These are phyloP conservation scores for Triticum urartu DNA, from an alignment of 176 grass and related monocot genomes.

Conservation along the genomic window DNA sequence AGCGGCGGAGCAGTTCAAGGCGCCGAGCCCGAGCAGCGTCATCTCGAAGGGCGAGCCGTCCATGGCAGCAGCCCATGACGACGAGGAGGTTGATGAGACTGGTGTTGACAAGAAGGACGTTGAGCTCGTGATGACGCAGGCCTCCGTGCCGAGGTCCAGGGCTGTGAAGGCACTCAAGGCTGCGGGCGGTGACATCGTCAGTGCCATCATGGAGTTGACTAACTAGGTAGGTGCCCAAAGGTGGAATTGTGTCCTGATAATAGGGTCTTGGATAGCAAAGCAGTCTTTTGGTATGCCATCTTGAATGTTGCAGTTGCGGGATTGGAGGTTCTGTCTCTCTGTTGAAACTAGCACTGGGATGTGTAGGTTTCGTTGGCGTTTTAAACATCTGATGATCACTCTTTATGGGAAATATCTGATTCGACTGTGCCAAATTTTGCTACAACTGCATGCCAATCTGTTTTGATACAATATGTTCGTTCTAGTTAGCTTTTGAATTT, in stretches of 20 bases:
- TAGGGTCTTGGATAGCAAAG: neutral
- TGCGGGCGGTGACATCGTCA: conserved; percentile 25
- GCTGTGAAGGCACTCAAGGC: conserved; percentile 37
- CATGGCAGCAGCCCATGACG: conserved; percentile 8
- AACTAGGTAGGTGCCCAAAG: neutral
- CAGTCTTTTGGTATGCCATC: neutral
- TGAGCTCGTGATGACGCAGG: conserved; percentile 37
- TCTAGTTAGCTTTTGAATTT: no score
- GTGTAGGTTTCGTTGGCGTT: neutral
- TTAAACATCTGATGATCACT: neutral
- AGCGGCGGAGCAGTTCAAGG: conserved; percentile 29
- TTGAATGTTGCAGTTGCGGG: neutral
- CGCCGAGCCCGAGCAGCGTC: neutral
- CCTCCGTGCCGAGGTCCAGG: conserved; percentile 28
- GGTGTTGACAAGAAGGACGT: conserved; percentile 37
- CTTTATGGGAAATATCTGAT: neutral
- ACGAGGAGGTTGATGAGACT: conserved; percentile 23
- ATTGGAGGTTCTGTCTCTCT: neutral
- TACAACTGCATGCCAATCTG: neutral
- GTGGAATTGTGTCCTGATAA: neutral
- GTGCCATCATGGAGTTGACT: conserved; percentile 41
- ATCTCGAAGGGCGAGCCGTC: conserved; percentile 10
- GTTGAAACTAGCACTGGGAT: neutral
- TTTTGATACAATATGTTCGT: no score
- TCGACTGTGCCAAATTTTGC: neutral